phyloP scores from a whole-genome alignment of 208 protist species.

The Trypanosoma melophagium region DNA sequence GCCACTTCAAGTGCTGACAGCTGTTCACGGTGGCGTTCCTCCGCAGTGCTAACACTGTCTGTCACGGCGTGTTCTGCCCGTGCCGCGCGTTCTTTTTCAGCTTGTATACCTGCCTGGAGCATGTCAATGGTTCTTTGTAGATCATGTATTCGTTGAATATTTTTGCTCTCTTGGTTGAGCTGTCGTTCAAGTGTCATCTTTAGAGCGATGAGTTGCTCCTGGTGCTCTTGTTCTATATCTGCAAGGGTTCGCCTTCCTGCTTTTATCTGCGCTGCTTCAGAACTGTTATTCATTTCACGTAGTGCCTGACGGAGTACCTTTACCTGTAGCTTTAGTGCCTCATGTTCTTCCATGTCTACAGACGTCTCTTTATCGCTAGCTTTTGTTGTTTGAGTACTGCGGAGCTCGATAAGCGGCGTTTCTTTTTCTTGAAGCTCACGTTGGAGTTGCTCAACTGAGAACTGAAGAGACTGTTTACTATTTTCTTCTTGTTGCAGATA shows the following conservation, averaged over 20 bases:
- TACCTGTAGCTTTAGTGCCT: slow-evolving; percentile 55
- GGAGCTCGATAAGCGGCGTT: too few relatives aligned
- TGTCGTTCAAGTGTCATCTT: slow-evolving; percentile 46
- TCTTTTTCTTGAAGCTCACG: slow-evolving; percentile 27
- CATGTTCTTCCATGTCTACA: slow-evolving; percentile 62
- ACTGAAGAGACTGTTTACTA: slow-evolving; percentile 17
- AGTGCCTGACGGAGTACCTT: slow-evolving; percentile 58
- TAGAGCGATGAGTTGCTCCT: slow-evolving; percentile 62
- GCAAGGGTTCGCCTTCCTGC: slow-evolving; percentile 37
- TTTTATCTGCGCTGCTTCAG: slow-evolving; percentile 3
- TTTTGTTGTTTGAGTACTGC: too few relatives aligned
- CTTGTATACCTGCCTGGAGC: slow-evolving; percentile 35
- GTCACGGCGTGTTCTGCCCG: neutral
- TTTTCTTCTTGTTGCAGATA: slow-evolving; percentile 29
- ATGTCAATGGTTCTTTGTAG: slow-evolving; percentile 45
- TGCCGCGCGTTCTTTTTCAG: neutral
- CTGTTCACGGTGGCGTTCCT: slow-evolving; percentile 16
- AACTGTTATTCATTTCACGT: slow-evolving; percentile 21
- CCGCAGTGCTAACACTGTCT: neutral
- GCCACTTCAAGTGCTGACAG: slow-evolving; percentile 5
- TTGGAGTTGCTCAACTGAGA: slow-evolving; percentile 2
- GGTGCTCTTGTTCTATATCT: slow-evolving; percentile 60
- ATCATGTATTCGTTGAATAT: slow-evolving; percentile 31
- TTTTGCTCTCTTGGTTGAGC: slow-evolving; percentile 38
- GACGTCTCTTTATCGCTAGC: slow-evolving; percentile 19